Conservation (phyloP, 768 basidiomycete genomes). For the Lactarius psammicola region DNA sequence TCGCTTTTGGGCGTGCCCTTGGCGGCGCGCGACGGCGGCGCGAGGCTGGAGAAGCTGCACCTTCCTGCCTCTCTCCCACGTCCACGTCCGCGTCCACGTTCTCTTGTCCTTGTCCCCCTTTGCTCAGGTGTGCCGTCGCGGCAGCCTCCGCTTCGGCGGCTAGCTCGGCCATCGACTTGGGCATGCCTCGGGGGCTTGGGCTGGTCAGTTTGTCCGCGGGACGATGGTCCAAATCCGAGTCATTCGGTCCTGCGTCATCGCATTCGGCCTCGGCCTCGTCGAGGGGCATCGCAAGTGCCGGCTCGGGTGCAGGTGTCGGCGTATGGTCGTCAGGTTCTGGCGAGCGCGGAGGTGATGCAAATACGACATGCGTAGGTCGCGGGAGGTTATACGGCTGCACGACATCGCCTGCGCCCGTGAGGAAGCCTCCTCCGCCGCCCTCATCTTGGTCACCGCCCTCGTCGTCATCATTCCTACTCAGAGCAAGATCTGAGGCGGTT, state of each 20-base stretch:
- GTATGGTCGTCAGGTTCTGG: slow-evolving; percentile 19
- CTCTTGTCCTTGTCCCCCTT: background rate
- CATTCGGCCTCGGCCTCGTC: slow-evolving; percentile 34
- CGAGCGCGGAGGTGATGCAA: slow-evolving; percentile 24
- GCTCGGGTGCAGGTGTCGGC: slow-evolving; percentile 20
- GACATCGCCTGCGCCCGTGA: slow-evolving; percentile 67
- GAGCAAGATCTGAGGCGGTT: background rate
- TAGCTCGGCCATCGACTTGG: slow-evolving; percentile 26
- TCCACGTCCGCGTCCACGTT: slow-evolving; percentile 17
- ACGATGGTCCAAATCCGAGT: background rate
- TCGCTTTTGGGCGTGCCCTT: background rate
- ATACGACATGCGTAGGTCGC: slow-evolving; percentile 43
- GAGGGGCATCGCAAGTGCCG: slow-evolving; percentile 1
- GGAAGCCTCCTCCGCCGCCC: slow-evolving; percentile 50
- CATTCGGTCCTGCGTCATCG: slow-evolving; percentile 25
- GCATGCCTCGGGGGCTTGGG: slow-evolving; percentile 17
- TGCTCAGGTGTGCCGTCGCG: slow-evolving; percentile 27
- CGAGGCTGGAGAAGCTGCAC: background rate
- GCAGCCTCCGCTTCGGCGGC: slow-evolving; percentile 23
- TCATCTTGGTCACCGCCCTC: background rate
- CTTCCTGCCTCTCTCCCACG: slow-evolving; percentile 3
- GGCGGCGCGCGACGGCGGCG: background rate
- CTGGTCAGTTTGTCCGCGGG: background rate
- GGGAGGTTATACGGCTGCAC: slow-evolving; percentile 73
- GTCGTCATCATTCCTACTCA: background rate